Base-by-base conservation (phyloP, 2,329 filamentous ascomycete species). In the Metarhizium robertsii region DNA sequence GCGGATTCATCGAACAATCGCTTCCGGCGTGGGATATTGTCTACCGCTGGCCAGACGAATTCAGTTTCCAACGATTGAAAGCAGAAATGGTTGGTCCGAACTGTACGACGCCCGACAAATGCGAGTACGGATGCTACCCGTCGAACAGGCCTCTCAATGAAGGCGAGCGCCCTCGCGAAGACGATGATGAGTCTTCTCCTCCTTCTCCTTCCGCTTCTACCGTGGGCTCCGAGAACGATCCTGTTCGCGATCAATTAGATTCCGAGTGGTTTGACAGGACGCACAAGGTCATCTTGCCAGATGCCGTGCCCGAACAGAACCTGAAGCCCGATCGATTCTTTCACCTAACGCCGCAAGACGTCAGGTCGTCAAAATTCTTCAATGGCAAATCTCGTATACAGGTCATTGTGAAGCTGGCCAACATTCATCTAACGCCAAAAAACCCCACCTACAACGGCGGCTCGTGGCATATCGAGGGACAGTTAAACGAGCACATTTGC, bases 381-480 rank as follows among this genome's bases (percentile, higher is more conserved):
- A 42, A 64, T 4, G 61, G 60, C 29, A 57, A 59, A 3, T 55
- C 64, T 10, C 68, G 67, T 2, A 67, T 87, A 0, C 85, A 88
- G 57, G 72, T 88, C 45, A 81, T 87, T 54, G 76, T 85, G 53
- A 86, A 86, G 65, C 68, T 88, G 11, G 75, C 80, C 14, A 82
- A 79, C 50, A 80, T 87, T 48, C 74, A 84, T 32, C 72, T 87
- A 1, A 81, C 76, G 0, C 84, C 84, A 0, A 78, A 80, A 18
- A 75, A 80, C 2, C 79, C 83, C 0, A 62, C 63, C 0, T 86
- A 82, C 59, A 66, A 69, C 0, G 78, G 78, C 16, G 80, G 80
- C 0, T 69, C 67, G 1, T 84, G 80, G 76, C 80, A 83, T 59
- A 62, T 80, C 2, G 80, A 83, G 59, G 79, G 80, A 18, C 70